A percentile compares a stretch with the other conserved stretches of the same genome.
Evolutionary conservation across 768 basidiomycete species (phyloP).

Genomic region (Fomitopsis serialis): DNA sequence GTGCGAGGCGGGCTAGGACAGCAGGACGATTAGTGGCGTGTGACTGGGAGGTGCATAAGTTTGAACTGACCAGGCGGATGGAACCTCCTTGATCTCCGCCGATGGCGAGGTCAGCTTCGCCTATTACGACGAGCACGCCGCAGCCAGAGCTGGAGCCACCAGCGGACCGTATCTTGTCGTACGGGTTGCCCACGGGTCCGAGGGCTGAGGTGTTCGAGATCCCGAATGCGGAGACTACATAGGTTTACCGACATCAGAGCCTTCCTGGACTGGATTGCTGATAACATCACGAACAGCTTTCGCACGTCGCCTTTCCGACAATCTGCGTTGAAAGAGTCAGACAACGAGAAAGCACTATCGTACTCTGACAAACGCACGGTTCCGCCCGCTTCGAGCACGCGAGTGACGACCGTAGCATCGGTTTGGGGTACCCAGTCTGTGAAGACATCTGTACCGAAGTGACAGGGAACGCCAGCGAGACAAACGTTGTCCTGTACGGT

Average conservation of each 20-base stretch:
- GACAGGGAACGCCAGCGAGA: slow-evolving; percentile 33
- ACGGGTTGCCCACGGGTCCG: slow-evolving; percentile 40
- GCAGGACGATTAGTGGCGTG: not conserved
- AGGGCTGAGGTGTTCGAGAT: slow-evolving; percentile 31
- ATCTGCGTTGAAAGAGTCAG: slow-evolving; percentile 12
- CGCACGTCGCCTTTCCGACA: slow-evolving; percentile 34
- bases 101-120: slow-evolving; percentile 38
- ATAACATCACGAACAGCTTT: slow-evolving; percentile 16
- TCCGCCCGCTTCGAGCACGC: slow-evolving; percentile 38
- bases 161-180: slow-evolving; percentile 34
- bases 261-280: not conserved
- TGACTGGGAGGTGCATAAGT: not conserved
- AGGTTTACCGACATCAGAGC: not conserved
- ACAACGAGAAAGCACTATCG: no score
- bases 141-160: slow-evolving; percentile 42
- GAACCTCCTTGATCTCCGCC: slow-evolving; percentile 44
- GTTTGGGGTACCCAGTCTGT: slow-evolving; percentile 26
- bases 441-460: slow-evolving; percentile 36
- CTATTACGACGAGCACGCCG: slow-evolving; percentile 34
- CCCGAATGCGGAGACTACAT: slow-evolving; percentile 28
- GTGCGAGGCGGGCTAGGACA: slow-evolving; percentile 30
- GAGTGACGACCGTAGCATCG: slow-evolving; percentile 41
- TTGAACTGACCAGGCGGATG: slow-evolving; percentile 28
- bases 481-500: slow-evolving; percentile 15
- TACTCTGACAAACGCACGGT: slow-evolving; percentile 16